A percentile compares a stretch with the other conserved stretches of the same genome.
These are phyloP conservation scores for Pyrenochaeta sp. DNA, from an alignment of 2,329 filamentous ascomycete species.

Conservation along the genomic window DNA sequence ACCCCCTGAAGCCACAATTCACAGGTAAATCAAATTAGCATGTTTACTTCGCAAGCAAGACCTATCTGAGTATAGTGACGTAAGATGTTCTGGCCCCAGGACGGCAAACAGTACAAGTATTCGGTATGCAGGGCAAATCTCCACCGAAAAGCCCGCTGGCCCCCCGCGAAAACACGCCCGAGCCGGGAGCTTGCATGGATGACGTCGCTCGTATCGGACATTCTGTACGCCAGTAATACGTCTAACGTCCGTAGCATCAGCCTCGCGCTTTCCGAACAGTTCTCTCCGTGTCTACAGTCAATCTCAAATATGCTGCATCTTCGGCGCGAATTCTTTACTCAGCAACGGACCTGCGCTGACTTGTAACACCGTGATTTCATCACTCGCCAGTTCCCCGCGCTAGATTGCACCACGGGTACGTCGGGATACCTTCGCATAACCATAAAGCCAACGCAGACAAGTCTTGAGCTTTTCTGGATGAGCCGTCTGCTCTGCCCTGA, in stretches of 20 bases:
- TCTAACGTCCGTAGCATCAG: not conserved
- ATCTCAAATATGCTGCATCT: not conserved
- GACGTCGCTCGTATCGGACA: conserved; percentile 19
- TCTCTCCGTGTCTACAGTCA: not conserved
- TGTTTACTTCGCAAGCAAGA: not conserved
- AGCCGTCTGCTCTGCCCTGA: not conserved
- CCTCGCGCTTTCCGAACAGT: conserved; percentile 6
- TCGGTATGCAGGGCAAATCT: not conserved
- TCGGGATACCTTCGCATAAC: conserved; percentile 14
- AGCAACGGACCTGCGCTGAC: not conserved
- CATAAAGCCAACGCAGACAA: not conserved
- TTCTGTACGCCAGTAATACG: not conserved
- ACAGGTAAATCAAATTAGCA: not conserved
- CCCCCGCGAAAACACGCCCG: too few species aligned
- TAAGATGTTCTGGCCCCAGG: too few species aligned
- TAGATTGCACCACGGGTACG: conserved; percentile 21
- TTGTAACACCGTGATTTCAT: conserved; percentile 20
- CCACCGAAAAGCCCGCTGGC: conserved; percentile 17
- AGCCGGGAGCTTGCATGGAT: conserved; percentile 16
- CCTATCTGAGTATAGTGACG: not conserved
- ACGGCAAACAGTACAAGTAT: not conserved
- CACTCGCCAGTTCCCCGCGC: conserved; percentile 17
- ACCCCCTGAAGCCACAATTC: too few species aligned
- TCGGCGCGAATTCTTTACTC: not conserved
- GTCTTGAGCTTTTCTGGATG: not conserved